These are phyloP conservation scores for Chernovozyma aurita DNA, from an alignment of 1,139 yeast genomes.

Conservation along the genomic window DNA sequence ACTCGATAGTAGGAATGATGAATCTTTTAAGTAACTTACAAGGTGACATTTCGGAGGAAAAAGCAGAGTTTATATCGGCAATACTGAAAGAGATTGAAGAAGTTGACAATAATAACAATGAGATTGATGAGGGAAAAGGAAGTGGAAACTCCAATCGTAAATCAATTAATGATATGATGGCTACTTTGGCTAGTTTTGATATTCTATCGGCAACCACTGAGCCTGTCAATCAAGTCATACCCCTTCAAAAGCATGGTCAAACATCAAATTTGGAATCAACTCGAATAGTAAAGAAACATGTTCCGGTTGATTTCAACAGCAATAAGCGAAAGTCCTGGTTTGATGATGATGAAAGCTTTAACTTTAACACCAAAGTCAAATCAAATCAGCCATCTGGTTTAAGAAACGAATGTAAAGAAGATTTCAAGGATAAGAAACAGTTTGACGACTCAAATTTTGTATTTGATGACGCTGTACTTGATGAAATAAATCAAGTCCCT, in stretches of 20 bases:
- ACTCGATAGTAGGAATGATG: constrained; percentile 25
- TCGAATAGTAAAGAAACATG: background rate
- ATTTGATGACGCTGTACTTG: constrained; percentile 38
- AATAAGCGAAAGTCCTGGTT: constrained; percentile 29
- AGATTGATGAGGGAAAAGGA: background rate
- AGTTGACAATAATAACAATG: background rate
- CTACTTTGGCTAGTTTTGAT: constrained; percentile 16
- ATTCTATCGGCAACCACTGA: constrained; percentile 1
- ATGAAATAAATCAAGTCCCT: constrained; percentile 54
- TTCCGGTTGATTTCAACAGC: background rate
- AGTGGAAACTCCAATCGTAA: constrained; percentile 22
- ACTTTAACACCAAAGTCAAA: constrained; percentile 10
- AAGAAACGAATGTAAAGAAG: constrained; percentile 3
- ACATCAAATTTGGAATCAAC: background rate
- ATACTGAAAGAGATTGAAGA: constrained; percentile 4
- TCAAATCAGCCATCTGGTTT: background rate
- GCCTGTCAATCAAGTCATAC: too few species aligned
- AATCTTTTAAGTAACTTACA: constrained; percentile 10
- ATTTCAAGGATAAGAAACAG: background rate
- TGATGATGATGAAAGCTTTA: constrained; percentile 26
- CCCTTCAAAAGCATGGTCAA: too few species aligned
- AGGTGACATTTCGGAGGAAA: constrained; percentile 5
- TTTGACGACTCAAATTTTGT: constrained; percentile 9
- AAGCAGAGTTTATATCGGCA: constrained; percentile 5
- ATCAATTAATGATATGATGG: constrained; percentile 25